Evolutionary conservation across 2,329 filamentous ascomycete genomes (phyloP), one percentile per base, ranked within the genome.

Genomic region (Macrophomina phaseolina): DNA sequence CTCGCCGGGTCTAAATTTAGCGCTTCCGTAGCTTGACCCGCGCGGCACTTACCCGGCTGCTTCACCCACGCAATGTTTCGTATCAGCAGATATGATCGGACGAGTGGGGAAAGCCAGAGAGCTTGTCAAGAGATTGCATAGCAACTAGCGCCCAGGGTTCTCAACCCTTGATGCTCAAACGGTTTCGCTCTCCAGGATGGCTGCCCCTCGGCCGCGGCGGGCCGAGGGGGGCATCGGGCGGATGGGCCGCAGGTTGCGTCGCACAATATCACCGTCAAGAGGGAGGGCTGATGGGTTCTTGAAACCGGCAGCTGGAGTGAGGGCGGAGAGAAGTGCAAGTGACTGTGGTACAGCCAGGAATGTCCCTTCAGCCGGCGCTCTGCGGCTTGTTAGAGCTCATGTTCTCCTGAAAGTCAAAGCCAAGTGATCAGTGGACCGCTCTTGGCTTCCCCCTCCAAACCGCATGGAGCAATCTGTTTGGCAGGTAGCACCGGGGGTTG

Each of bases 1-100:
- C 16, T 14, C 12, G 36, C 52, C 52, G 52, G 32, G 18, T 55
- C 52, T 55, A 55, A 55, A 55, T 38, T 36, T 55, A 55, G 52
- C 30, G 52, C 52, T 55, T 40, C 52, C 52, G 52, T 55, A 55
- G 52, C 36, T 36, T 40, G 32, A 18, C 23, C 34, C 32, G 36
- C 32, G 52, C 32, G 16, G 30, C 52, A 23, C 32, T 16, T 55
- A 55, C 52, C 52, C 52, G 14, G 18, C 52, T 23, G 42, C 42
- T 45, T 45, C 42, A 5, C 8, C 42, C 42, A 45, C 12, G 16
- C 42, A 14, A 5, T n/a, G 42, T 45, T 45, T 45, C 42, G 16
- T 45, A 9, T 45, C 42, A 38, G 36, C 16, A 14, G 42, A n/a
- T 9, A n/a, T 14, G 38, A 45, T 45, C 42, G 11, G 8, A n/a